Base-by-base conservation (phyloP, 2,329 filamentous ascomycete species). In the Exophiala phaeomuriformis region DNA sequence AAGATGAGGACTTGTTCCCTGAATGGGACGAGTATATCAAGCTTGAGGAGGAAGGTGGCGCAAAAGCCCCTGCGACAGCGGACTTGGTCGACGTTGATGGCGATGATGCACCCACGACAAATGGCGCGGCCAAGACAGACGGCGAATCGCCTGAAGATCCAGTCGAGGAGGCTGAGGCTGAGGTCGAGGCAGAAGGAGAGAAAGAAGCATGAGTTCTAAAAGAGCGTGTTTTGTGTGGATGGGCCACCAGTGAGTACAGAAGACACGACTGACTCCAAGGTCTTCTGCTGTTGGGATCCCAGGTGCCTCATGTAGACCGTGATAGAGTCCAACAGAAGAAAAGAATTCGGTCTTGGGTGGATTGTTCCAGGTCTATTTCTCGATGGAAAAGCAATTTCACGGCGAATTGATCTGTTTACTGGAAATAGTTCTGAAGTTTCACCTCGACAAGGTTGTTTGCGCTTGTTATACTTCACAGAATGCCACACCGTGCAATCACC, bases 1-100 rank as follows among this genome's bases (percentile, higher is more conserved):
- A 87, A 63, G 79, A 82, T 56, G 86, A 86, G 39, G 90, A 95
- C 2, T 78, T 98, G 63, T 98, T 98, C 73, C 91, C 91, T 0
- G 89, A 96, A 65, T 98, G 93, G 93, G 87, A 95, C 3, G 86
- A 93, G 70, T 96, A 88, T 76, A 68, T 97, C 63, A 78, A 80
- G 65, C 68, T 95, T 58, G 93, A 97, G 74, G 80, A 78, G 55
- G 84, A 90, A 63, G 86, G 86, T 2, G 77, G 75, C 2, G 67
- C 71, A 60, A 53, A 70, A 61, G 58, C 74, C 65, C 64, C 66
- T 52, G 62, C 69, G 48, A 51, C 55, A 49, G 48, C 40, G 47
- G 42, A 60, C 52, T 61, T 75, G 57, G 72, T 75, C 55, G 70
- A 75, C 58, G 61, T 73, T 45, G 63, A 69, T 49, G 68, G 62